Conservation (phyloP, 1,284 basidiomycete genomes). For the Trichosporon sp. region DNA sequence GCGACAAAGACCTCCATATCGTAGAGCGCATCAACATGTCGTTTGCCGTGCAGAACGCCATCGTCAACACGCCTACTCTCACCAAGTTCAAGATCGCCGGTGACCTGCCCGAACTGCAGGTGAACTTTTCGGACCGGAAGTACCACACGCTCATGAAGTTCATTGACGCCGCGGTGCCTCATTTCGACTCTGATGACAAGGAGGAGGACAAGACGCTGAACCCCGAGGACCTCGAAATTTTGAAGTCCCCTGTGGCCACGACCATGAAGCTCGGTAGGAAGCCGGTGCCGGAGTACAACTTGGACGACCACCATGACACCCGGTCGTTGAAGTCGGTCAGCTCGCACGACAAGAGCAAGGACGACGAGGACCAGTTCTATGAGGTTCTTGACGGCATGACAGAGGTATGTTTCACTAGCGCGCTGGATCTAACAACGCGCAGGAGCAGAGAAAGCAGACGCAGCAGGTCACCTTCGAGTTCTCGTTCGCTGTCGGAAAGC, state of each 20-base stretch:
- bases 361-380: constrained; percentile 65
- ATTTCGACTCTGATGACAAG: constrained; percentile 65
- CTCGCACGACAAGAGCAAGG: constrained; percentile 54
- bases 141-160: constrained; percentile 90
- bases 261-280: background rate
- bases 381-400: constrained; percentile 70
- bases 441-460: constrained; percentile 58
- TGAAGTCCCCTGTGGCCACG: background rate
- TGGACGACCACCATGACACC: constrained; percentile 62
- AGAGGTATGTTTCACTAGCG: constrained; percentile 59
- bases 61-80: constrained; percentile 81
- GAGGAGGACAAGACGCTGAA: constrained; percentile 18
- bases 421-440: background rate
- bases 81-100: constrained; percentile 92
- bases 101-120: constrained; percentile 80
- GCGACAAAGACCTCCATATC: constrained; percentile 71
- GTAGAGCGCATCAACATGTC: constrained; percentile 92
- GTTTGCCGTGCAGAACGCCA: constrained; percentile 89
- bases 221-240: constrained; percentile 3
- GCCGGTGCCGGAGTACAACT: constrained; percentile 63
- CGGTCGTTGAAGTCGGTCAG: constrained; percentile 35
- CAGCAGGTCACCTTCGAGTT: constrained; percentile 87
- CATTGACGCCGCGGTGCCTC: constrained; percentile 87
- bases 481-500: constrained; percentile 81
- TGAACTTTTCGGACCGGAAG: constrained; percentile 95